Evolutionary conservation across 306 rosid species (phyloP).

Genomic region (Casuarina equisetifolia): DNA sequence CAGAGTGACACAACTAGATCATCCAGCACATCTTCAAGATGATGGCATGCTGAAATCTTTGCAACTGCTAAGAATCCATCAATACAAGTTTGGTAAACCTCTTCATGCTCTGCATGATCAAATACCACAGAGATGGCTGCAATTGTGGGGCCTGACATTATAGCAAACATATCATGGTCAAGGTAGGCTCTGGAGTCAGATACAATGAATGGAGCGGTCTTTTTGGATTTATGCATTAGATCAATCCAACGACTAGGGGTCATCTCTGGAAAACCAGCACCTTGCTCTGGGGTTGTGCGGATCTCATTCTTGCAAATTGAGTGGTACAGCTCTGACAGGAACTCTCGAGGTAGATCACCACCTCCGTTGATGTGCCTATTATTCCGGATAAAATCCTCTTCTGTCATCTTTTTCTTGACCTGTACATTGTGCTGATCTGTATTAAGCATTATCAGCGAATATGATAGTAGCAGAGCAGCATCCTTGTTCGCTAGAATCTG

Average conservation of each 20-base stretch:
- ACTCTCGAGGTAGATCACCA: slow-evolving; percentile 88
- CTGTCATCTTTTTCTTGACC: slow-evolving; percentile 98
- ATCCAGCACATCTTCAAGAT: slow-evolving; percentile 97
- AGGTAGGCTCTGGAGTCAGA: slow-evolving; percentile 87
- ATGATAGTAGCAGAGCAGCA: slow-evolving; percentile 90
- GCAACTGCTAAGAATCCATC: slow-evolving; percentile 96
- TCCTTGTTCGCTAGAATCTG: slow-evolving; percentile 90
- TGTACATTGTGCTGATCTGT: slow-evolving; percentile 98
- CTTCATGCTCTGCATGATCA: slow-evolving; percentile 97
- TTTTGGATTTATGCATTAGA: slow-evolving; percentile 84
- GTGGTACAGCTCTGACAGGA: slow-evolving; percentile 77
- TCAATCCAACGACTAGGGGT: slow-evolving; percentile 96
- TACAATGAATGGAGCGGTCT: slow-evolving; percentile 81
- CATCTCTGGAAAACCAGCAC: slow-evolving; percentile 93
- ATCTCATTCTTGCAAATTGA: slow-evolving; percentile 96
- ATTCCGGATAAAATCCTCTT: slow-evolving; percentile 90
- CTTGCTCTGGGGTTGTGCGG: slow-evolving; percentile 92
- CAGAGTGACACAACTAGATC: slow-evolving; percentile 98
- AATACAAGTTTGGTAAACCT: slow-evolving; percentile 88
- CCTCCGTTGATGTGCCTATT: slow-evolving; percentile 94
- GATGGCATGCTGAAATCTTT: slow-evolving; percentile 95
- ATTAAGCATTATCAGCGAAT: slow-evolving; percentile 89
- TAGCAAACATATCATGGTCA: slow-evolving; percentile 95
- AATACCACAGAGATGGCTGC: slow-evolving; percentile 98
- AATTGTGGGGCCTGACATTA: slow-evolving; percentile 97